Evolutionary conservation across 441 rosid species (phyloP).

Genomic region (Eutrema salsugineum): DNA sequence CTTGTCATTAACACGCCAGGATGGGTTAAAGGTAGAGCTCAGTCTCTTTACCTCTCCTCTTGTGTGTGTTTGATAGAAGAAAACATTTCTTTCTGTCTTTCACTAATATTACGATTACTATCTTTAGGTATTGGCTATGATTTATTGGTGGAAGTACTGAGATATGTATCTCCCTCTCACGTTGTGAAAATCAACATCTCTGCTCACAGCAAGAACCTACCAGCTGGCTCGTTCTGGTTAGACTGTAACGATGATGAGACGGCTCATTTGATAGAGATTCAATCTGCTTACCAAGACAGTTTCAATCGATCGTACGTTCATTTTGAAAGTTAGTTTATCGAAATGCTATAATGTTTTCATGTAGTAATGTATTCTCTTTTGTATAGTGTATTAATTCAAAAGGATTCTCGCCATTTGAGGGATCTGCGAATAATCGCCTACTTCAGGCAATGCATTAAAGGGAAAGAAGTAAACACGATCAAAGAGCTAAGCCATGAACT

Average conservation of each 20-base stretch:
- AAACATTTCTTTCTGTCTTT: not conserved
- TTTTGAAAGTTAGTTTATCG: not conserved
- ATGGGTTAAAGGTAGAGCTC: conserved; percentile 84
- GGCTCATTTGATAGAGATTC: conserved; percentile 65
- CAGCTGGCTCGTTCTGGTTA: conserved; percentile 78
- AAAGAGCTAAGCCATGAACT: conserved; percentile 37
- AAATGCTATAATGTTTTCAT: not conserved
- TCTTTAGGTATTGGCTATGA: conserved; percentile 84
- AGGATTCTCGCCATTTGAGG: conserved; percentile 68
- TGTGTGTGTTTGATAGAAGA: too few species aligned
- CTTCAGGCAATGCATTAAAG: conserved; percentile 77
- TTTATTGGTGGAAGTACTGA: conserved; percentile 70
- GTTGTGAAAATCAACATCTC: conserved; percentile 84
- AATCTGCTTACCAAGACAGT: conserved; percentile 16
- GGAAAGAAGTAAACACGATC: conserved; percentile 53
- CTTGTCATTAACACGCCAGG: conserved; percentile 91
- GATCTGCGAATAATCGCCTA: conserved; percentile 77
- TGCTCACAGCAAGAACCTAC: conserved; percentile 65
- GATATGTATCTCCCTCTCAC: conserved; percentile 65
- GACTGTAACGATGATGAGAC: conserved; percentile 37
- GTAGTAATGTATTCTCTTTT: conserved; percentile 2
- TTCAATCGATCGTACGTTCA: not conserved
- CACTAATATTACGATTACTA: conserved; percentile 4
- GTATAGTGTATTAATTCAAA: conserved; percentile 51
- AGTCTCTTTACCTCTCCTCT: not conserved